Evolutionary conservation across 2,329 filamentous ascomycete genomes (phyloP), one percentile per base, ranked within the genome.

Genomic region (Tolypocladium tropicale): DNA sequence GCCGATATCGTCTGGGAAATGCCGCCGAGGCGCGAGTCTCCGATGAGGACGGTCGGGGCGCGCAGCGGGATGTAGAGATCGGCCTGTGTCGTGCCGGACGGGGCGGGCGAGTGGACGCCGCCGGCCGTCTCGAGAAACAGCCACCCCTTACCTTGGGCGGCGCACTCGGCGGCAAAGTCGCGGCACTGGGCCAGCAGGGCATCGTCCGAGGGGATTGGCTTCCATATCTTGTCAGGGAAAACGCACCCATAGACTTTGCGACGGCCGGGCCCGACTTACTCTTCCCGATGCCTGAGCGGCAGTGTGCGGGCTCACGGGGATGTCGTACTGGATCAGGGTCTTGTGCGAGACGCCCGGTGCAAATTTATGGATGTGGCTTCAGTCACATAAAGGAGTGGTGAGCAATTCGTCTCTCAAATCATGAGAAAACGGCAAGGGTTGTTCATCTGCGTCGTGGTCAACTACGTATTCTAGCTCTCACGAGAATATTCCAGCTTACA

Each of bases 1-100:
- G 90, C 88, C 0, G 88, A 86, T 48, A 95, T 88, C 0, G 90
- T 90, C 6, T 86, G 80, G 0, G 86, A 89, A 56, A 95, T 94
- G 0, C 90, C 90, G 0, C 90, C 90, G 0, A 94, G 78, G 25
- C 83, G 81, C 32, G 84, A 78, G 67, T 95, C 90, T 7, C 86
- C 89, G 0, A 95, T 78, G 0, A 95, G 79, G 16, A 94, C 71
- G 1, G 87, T 80, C 0, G 90, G 89, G 1, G 88, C 71, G n/a
- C 89, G 78, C 1, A 95, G 71, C 0, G 88, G 84, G 23, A 85
- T 76, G 66, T 92, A 94, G 1, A 92, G 72, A 64, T 95, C 89
- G 2, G 85, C 89, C 65, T 95, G 90, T 0, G 86, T 83, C 2
- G 78, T 86, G 11, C 89, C 88, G 37, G 86, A 89, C 1, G 89